phyloP scores from a whole-genome alignment of 2,329 filamentous ascomycete species.

The Fusarium zealandicum region DNA sequence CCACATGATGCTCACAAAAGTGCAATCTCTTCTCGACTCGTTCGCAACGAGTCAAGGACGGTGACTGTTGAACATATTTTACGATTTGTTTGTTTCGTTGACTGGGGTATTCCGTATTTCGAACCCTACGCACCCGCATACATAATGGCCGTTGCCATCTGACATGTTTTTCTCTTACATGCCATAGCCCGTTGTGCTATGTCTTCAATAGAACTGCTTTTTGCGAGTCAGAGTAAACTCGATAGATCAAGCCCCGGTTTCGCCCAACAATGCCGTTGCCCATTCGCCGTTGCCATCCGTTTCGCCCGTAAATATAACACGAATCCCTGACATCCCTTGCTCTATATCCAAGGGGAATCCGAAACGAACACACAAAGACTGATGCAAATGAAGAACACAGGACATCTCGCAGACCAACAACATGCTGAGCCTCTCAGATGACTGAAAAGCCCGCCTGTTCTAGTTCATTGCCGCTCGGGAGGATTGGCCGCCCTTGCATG shows the following conservation, averaged over 20 bases:
- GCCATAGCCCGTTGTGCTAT: not conserved
- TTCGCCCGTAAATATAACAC: constrained; percentile 16
- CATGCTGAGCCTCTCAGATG: constrained; percentile 5
- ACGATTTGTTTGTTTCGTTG: not conserved
- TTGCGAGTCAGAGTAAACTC: constrained; percentile 7
- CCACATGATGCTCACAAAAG: too few relatives aligned
- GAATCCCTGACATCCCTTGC: not conserved
- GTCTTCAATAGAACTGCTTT: constrained; percentile 2
- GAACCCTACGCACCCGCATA: not conserved
- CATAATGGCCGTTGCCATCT: not conserved
- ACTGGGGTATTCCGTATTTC: not conserved
- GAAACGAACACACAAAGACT: not conserved
- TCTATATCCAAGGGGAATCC: constrained; percentile 1
- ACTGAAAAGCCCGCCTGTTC: constrained; percentile 61
- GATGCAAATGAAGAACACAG: too few relatives aligned
- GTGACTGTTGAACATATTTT: not conserved
- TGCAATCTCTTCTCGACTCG: too few relatives aligned
- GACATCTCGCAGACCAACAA: not conserved
- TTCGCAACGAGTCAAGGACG: not conserved
- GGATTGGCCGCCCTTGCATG: constrained; percentile 64
- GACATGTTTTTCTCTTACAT: constrained; percentile 1
- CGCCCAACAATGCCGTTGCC: constrained; percentile 14
- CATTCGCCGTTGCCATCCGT: not conserved
- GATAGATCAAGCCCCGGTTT: constrained; percentile 9
- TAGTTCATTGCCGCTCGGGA: constrained; percentile 56